These are phyloP conservation scores for Verticillium tricorpus DNA, from an alignment of 2,329 filamentous ascomycete genomes.

Conservation along the genomic window DNA sequence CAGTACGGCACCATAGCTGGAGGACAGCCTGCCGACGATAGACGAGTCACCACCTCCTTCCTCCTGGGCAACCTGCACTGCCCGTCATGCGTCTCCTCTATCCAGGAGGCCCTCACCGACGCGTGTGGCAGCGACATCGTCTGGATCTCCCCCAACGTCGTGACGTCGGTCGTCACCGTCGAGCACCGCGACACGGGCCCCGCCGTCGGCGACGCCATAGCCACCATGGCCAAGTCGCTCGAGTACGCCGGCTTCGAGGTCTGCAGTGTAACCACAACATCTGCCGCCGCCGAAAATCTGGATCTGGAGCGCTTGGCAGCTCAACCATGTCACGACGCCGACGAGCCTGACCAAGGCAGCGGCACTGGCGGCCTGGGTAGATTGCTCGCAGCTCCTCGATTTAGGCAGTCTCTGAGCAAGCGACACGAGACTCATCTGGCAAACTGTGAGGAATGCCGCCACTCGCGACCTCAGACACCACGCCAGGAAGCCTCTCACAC, in stretches of 20 bases:
- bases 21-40: not conserved
- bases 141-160: slow-evolving; percentile 65
- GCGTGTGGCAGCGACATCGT: slow-evolving; percentile 39
- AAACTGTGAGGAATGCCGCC: slow-evolving; percentile 38
- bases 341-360: slow-evolving; percentile 15
- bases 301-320: slow-evolving; percentile 9
- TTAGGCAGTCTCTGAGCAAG: slow-evolving; percentile 7
- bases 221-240: slow-evolving; percentile 41
- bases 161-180: slow-evolving; percentile 65
- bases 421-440: slow-evolving; percentile 28
- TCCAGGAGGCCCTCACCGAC: slow-evolving; percentile 53
- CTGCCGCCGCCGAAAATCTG: slow-evolving; percentile 22
- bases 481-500: not conserved
- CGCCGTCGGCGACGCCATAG: slow-evolving; percentile 29
- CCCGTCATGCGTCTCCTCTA: slow-evolving; percentile 66
- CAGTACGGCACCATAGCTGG: not conserved
- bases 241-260: slow-evolving; percentile 57
- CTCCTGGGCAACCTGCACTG: slow-evolving; percentile 74
- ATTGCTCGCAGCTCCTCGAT: slow-evolving; percentile 16
- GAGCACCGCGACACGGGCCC: slow-evolving; percentile 40
- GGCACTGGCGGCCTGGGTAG: slow-evolving; percentile 17
- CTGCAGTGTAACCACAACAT: slow-evolving; percentile 39
- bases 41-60: slow-evolving; percentile 49
- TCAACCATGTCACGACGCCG: slow-evolving; percentile 9
- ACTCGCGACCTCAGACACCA: slow-evolving; percentile 8